Evolutionary conservation across 2,329 filamentous ascomycete species (phyloP).

Genomic region (Hypoxylon sp.): DNA sequence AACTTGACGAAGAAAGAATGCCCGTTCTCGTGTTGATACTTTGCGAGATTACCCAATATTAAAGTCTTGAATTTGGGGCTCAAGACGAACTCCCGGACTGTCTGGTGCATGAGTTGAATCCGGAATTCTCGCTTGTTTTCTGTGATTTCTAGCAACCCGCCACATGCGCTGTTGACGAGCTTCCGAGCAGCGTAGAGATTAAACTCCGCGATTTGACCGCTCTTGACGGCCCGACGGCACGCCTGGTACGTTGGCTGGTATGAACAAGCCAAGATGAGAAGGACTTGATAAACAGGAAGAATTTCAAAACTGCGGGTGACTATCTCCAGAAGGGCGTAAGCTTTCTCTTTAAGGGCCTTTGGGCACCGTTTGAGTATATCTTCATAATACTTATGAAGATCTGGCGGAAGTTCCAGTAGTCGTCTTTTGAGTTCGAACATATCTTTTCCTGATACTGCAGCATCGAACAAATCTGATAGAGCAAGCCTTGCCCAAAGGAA

Average conservation of each 20-base stretch:
- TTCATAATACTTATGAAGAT: slow-evolving; percentile 9
- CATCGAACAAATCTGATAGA: neutral
- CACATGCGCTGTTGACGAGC: neutral
- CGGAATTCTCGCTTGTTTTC: neutral
- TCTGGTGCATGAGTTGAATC: slow-evolving; percentile 14
- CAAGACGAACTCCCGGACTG: slow-evolving; percentile 4
- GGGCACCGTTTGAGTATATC: slow-evolving; percentile 7
- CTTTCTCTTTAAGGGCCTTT: neutral
- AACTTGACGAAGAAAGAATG: slow-evolving; percentile 5
- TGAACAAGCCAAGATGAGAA: neutral
- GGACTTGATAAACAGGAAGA: neutral
- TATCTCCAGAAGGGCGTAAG: slow-evolving; percentile 7
- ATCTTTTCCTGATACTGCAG: neutral
- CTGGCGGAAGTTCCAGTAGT: slow-evolving; percentile 3
- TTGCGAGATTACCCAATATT: slow-evolving; percentile 1
- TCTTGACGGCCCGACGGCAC: neutral
- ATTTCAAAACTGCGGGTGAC: neutral
- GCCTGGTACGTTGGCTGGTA: neutral
- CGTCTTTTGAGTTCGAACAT: neutral
- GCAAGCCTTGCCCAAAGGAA: slow-evolving; percentile 13
- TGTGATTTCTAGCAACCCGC: slow-evolving; percentile 5
- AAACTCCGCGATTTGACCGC: neutral
- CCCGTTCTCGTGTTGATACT: slow-evolving; percentile 1
- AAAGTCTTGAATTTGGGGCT: neutral
- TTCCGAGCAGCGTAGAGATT: neutral